A percentile compares a stretch with the other conserved stretches of the same genome.
Evolutionary conservation across 2,329 filamentous ascomycete species (phyloP).

Genomic region (Colletotrichum magnum): DNA sequence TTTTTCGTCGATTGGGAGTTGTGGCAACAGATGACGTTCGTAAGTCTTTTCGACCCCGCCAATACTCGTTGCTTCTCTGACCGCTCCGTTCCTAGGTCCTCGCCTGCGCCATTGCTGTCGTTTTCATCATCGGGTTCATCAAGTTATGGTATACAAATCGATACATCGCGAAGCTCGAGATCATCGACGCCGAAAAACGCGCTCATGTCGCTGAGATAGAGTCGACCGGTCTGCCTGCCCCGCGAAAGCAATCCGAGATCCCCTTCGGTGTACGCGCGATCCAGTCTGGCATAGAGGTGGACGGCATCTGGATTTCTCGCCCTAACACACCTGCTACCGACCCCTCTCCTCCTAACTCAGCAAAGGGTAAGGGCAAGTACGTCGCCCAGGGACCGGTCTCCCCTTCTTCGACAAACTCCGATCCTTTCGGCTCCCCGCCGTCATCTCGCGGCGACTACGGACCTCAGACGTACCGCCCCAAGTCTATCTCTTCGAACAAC

Average conservation of each 20-base stretch:
- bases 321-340: conserved; percentile 56
- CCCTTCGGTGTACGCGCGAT: conserved; percentile 91
- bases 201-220: conserved; percentile 67
- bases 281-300: conserved; percentile 85
- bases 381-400: conserved; percentile 31
- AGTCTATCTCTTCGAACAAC: conserved; percentile 25
- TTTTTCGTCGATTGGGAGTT: conserved; percentile 82
- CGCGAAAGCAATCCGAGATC: conserved; percentile 60
- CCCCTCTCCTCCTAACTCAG: conserved; percentile 22
- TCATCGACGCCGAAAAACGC: conserved; percentile 77
- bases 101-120: conserved; percentile 77
- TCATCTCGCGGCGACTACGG: conserved; percentile 22
- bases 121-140: conserved; percentile 76
- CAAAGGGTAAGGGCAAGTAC: conserved; percentile 39
- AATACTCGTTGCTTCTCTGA: not conserved
- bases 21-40: conserved; percentile 93
- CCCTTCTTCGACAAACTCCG: conserved; percentile 29
- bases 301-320: conserved; percentile 84
- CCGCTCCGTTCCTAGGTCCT: conserved; percentile 70
- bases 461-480: conserved; percentile 36
- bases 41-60: conserved; percentile 62
- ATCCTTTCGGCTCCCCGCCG: conserved; percentile 25
- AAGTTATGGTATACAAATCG: conserved; percentile 77
- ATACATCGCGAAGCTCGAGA: conserved; percentile 68
- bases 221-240: conserved; percentile 64